Percentiles rank a stretch among this genome's conserved stretches.
phyloP scores from a whole-genome alignment of 2,329 filamentous ascomycete species.

The Mariannaea elegans region DNA sequence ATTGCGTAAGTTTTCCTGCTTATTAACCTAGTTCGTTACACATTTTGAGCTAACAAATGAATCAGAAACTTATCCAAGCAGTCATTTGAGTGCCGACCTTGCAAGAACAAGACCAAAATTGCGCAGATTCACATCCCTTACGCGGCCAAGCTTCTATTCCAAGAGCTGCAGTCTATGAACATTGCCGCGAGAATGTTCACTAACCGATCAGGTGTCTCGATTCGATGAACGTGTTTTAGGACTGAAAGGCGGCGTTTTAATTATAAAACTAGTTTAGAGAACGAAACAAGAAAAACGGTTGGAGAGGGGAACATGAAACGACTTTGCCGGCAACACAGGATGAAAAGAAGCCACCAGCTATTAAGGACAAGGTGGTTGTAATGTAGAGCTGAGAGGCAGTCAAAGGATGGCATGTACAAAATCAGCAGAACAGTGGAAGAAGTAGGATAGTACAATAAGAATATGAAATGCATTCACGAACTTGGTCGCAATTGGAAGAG shows the following conservation, averaged over 20 bases:
- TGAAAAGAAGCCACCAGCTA: conserved; percentile 9
- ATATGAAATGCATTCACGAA: conserved; percentile 35
- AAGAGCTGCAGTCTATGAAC: conserved; percentile 98
- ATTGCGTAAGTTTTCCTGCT: conserved; percentile 80
- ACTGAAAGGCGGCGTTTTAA: neutral
- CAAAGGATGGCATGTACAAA: conserved; percentile 27
- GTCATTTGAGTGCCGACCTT: conserved; percentile 95
- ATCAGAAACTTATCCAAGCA: conserved; percentile 89
- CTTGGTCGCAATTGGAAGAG: conserved; percentile 13
- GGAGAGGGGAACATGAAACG: conserved; percentile 18
- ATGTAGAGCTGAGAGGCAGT: conserved; percentile 25
- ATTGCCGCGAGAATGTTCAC: conserved; percentile 98
- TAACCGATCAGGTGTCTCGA: conserved; percentile 77
- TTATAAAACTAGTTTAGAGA: conserved; percentile 8
- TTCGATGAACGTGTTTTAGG: conserved; percentile 59
- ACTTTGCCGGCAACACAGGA: conserved; percentile 14
- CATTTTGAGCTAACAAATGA: conserved; percentile 44
- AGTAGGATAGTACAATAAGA: conserved; percentile 30
- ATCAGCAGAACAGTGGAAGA: conserved; percentile 24
- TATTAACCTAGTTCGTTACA: neutral
- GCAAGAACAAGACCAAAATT: conserved; percentile 99
- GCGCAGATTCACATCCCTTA: conserved; percentile 98
- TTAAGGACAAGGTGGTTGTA: conserved; percentile 25
- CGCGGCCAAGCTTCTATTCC: conserved; percentile 96
- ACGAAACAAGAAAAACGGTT: conserved; percentile 10